A percentile compares a stretch with the other conserved stretches of the same genome.
phyloP scores from a whole-genome alignment of 2,329 filamentous ascomycete genomes.

The Xylaria sp. region DNA sequence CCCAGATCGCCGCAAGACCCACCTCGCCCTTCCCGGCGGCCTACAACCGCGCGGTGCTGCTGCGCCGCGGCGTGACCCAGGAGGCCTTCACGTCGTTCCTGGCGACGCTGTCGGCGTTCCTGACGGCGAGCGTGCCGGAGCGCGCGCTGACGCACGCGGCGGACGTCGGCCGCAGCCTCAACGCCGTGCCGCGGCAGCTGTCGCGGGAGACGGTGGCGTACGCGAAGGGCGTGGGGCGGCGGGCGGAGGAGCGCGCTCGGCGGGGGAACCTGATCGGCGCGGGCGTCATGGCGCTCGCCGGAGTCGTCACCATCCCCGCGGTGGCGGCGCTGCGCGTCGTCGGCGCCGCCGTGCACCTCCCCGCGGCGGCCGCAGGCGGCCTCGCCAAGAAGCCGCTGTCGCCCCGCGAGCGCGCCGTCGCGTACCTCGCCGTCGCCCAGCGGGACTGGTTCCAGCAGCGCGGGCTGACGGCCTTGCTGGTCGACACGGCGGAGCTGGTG shows the following conservation, averaged over 20 bases:
- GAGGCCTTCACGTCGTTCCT: slow-evolving; percentile 46
- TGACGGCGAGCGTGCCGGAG: slow-evolving; percentile 57
- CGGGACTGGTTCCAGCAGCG: slow-evolving; percentile 55
- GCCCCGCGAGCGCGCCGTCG: slow-evolving; percentile 54
- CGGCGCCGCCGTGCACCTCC: slow-evolving; percentile 51
- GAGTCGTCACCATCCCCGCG: slow-evolving; percentile 54
- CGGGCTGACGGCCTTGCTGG: slow-evolving; percentile 44
- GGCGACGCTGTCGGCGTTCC: slow-evolving; percentile 57
- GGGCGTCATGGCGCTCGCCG: slow-evolving; percentile 50
- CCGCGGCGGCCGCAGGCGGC: slow-evolving; percentile 49
- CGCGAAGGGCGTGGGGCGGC: slow-evolving; percentile 51
- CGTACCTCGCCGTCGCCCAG: slow-evolving; percentile 56
- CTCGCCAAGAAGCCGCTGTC: slow-evolving; percentile 54
- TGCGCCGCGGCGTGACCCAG: slow-evolving; percentile 49
- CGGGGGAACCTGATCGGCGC: slow-evolving; percentile 55
- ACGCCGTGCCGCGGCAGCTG: slow-evolving; percentile 50
- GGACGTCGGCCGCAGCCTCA: slow-evolving; percentile 41
- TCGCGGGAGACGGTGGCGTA: slow-evolving; percentile 52
- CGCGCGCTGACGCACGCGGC: slow-evolving; percentile 52
- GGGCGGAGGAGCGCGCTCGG: slow-evolving; percentile 51
- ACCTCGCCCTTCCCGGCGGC: slow-evolving; percentile 54
- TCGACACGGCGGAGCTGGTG: slow-evolving; percentile 25
- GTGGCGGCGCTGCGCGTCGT: slow-evolving; percentile 52
- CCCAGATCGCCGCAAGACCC: slow-evolving; percentile 41
- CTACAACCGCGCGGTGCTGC: slow-evolving; percentile 53